Conservation (phyloP, 2,329 filamentous ascomycete genomes). For the Tolypocladium album region DNA sequence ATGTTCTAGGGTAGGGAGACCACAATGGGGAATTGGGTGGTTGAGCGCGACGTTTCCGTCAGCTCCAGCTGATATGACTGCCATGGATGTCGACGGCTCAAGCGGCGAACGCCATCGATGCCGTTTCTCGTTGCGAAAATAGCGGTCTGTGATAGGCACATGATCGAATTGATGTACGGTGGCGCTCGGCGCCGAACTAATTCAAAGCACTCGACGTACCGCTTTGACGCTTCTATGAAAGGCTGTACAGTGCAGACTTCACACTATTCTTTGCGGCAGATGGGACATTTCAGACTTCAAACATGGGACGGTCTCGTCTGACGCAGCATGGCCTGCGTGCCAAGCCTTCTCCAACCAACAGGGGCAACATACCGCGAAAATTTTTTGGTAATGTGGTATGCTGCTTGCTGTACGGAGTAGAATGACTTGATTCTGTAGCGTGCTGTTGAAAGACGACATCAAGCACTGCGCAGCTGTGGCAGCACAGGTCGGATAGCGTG, state of each 20-base stretch:
- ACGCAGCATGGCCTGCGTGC: background rate
- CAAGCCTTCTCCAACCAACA: background rate
- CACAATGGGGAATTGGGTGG: background rate
- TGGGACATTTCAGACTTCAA: background rate
- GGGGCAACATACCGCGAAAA: background rate
- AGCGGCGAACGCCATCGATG: background rate
- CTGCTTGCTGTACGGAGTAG: too few species aligned
- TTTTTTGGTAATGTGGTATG: background rate
- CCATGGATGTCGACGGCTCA: background rate
- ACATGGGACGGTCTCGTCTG: background rate
- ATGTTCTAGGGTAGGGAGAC: background rate
- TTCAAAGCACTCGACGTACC: background rate
- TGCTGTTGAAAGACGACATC: background rate
- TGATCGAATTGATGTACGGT: background rate
- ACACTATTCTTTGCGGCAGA: background rate
- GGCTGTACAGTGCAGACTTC: background rate
- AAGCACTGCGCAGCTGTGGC: background rate
- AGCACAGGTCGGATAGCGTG: background rate
- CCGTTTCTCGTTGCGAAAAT: background rate
- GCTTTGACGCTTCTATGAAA: background rate
- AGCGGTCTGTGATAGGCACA: background rate
- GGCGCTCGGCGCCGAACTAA: background rate
- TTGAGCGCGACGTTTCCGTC: background rate
- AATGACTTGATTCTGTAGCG: background rate
- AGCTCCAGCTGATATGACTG: background rate